Evolutionary conservation across 2,329 filamentous ascomycete species (phyloP).

Genomic region (Fusarium sublunatum): DNA sequence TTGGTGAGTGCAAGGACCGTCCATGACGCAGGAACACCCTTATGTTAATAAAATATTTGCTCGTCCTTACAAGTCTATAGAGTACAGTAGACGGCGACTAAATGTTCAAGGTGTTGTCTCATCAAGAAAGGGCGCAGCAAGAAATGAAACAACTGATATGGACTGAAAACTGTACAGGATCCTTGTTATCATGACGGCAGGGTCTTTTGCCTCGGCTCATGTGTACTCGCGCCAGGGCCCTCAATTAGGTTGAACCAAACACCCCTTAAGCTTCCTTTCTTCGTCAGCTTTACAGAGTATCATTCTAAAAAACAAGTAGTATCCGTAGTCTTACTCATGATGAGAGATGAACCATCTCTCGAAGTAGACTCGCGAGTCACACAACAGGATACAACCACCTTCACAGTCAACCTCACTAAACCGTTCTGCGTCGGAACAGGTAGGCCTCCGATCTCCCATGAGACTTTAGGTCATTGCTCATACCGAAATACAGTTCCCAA

Average conservation of each 20-base stretch:
- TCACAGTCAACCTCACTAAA: slow-evolving; percentile 26
- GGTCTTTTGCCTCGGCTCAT: background rate
- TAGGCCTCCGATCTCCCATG: background rate
- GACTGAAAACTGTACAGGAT: no score
- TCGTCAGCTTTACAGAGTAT: background rate
- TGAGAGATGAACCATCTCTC: slow-evolving; percentile 10
- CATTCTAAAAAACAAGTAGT: background rate
- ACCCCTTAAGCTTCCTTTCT: background rate
- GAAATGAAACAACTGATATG: no score
- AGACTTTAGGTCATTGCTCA: background rate
- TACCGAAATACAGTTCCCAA: slow-evolving; percentile 53
- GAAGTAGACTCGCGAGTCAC: slow-evolving; percentile 21
- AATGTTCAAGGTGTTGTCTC: no score
- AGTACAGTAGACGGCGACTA: no score
- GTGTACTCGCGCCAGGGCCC: background rate
- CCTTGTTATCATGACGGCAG: no score
- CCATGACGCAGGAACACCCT: no score
- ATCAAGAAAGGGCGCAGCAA: no score
- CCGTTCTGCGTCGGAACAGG: slow-evolving; percentile 34
- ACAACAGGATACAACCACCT: slow-evolving; percentile 12
- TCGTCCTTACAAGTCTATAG: no score
- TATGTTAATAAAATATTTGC: no score
- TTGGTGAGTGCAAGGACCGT: no score
- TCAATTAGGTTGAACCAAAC: background rate
- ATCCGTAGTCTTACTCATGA: background rate